Evolutionary conservation across 805 yeast genomes (phyloP), one percentile per base, ranked within the genome.

Genomic region (Kuraishia floccosa): DNA sequence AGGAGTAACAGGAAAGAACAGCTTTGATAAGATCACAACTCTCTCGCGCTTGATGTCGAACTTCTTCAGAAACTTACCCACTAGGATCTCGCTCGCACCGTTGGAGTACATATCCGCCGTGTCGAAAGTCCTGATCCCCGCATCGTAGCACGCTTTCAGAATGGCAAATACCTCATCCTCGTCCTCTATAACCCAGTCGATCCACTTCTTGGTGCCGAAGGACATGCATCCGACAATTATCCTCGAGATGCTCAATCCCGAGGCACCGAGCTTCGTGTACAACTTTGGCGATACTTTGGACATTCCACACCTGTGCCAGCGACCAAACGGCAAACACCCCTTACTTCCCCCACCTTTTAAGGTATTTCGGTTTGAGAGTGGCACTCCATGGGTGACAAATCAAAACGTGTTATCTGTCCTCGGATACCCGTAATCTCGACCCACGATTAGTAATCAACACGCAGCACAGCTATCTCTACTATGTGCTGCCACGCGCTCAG

Each of bases 11-110:
- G 55, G 48, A 31, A 35, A 44, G 36, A 35, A 60, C 17, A 49
- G 41, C 50, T 75, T 75, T 19, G 75, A 52, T 39, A 74, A 35
- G 34, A 74, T 72, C n/a, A 72, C 76, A 31, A 74, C 63, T 27
- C 59, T 62, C 26, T 68, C 71, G 39, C 81, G 57, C 6, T 60
- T 60, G 39, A 74, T 74, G 27, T 63, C 52, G 50, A 57, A 72
- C 35, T 58, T 56, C 39, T 60, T 58, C 36, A 74, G 42, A 41
- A 72, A 74, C 44, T 70, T 69, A 12, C 76, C 73, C 10, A 74
- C 30, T 3, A 72, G 37, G 4, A 47, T 42, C 46, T 72, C 79
- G 21, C 72, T 62, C 14, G 42, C 31, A 5, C 79, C 66, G 40
- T 63, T 65, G 17, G 66, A 57, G 39, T 68, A 68, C 9, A 48